Evolutionary conservation across 805 yeast species (phyloP), one percentile per base, ranked within the genome.

Genomic region (Huiozyma naganishii): DNA sequence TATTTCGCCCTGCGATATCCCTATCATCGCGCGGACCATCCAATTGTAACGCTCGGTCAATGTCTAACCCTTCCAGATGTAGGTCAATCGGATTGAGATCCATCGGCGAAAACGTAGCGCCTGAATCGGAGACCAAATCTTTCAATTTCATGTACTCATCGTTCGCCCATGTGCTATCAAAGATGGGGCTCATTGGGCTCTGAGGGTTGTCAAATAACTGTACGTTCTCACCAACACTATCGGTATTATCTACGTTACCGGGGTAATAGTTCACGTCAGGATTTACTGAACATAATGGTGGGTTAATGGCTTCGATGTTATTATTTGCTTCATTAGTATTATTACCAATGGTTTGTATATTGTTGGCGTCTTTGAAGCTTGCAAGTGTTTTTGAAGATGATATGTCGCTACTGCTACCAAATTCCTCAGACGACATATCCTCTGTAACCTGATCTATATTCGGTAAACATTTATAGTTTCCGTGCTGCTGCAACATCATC

Each of bases 91-190:
- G 9, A 34, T 34, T n/a, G 17, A 34, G 27, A 34, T 34, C 37
- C 37, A 34, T 17, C 27, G 37, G 37, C 9, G 11, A 10, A 12
- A 34, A 34, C 5, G n/a, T 4, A 6, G 13, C 23, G 27, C 38
- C 33, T 10, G 42, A 36, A n/a, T 37, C 43, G 12, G 37, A 40
- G 4, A 55, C 39, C 9, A 57, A 43, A 41, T 54, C 52, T 29
- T 54, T 53, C 28, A 58, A 35, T 36, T 52, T 53, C 48, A 49
- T 49, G 32, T 57, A 52, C 41, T 57, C 61, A 27, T 50, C 52
- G 28, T 52, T 76, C 67, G 42, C 80, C 83, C 70, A 79, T 70
- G 47, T 75, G 65, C 64, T 77, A 13, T 77, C 72, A 37, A 79
- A 74, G 12, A 49, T 38, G 2, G 41, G 23, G 9, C 17, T 43